phyloP scores from a whole-genome alignment of 176 grass and related monocot genomes.

The Urochloa ruziziensis region DNA sequence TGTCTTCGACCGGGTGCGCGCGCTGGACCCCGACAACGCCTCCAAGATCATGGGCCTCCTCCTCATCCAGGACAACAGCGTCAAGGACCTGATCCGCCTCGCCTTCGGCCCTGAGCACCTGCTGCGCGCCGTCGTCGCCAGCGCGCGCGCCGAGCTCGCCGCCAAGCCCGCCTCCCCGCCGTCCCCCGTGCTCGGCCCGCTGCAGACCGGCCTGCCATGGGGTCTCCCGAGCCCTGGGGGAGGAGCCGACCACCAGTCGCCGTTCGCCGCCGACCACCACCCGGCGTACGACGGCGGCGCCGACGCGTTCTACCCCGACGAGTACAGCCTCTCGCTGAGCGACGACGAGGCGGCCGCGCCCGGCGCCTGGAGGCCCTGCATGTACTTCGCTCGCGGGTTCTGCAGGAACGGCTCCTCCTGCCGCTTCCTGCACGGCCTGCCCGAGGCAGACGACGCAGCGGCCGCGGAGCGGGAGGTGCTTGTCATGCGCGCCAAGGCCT shows the following conservation, averaged over 20 bases:
- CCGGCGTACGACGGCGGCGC: conserved; percentile 16
- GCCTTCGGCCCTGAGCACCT: conserved; percentile 72
- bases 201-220: conserved; percentile 9
- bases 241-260: neutral
- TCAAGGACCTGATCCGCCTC: conserved; percentile 81
- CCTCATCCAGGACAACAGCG: conserved; percentile 60
- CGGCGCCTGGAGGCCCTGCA: conserved; percentile 43
- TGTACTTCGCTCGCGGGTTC: conserved; percentile 51
- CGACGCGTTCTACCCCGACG: conserved; percentile 11
- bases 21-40: conserved; percentile 63
- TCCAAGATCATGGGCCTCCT: conserved; percentile 79
- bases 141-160: conserved; percentile 46
- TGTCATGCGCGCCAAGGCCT: conserved; percentile 45
- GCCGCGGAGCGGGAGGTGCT: conserved; percentile 48
- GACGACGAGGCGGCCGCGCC: conserved; percentile 19
- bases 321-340: conserved; percentile 35
- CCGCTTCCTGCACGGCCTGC: conserved; percentile 43
- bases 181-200: conserved; percentile 1
- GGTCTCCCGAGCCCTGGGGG: neutral
- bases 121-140: conserved; percentile 57
- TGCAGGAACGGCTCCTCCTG: conserved; percentile 60
- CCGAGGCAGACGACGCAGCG: conserved; percentile 23
- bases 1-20: conserved; percentile 67
- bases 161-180: conserved; percentile 8
- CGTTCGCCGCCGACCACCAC: conserved; percentile 14